These are phyloP conservation scores for Lophiotrema nucula DNA, from an alignment of 495 filamentous ascomycete genomes.

Conservation along the genomic window DNA sequence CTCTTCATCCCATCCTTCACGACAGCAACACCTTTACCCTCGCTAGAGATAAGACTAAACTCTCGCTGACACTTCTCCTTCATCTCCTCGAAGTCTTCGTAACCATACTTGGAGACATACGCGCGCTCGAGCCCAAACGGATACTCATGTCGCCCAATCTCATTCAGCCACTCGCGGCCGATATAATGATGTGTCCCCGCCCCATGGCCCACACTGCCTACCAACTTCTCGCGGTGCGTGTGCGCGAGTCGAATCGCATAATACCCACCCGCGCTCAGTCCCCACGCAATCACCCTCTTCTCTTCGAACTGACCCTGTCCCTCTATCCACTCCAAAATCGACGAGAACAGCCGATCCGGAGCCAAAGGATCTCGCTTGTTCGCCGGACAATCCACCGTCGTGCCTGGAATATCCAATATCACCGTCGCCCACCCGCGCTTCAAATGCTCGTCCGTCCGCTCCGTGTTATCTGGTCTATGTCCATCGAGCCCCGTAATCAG, in stretches of 20 bases:
- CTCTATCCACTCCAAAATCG: conserved; percentile 65
- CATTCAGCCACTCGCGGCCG: conserved; percentile 60
- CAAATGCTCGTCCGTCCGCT: conserved; percentile 58
- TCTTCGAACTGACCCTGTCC: conserved; percentile 56
- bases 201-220: conserved; percentile 65
- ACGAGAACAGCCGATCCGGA: conserved; percentile 58
- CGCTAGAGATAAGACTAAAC: conserved; percentile 64
- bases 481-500: conserved; percentile 75
- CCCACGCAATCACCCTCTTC: conserved; percentile 66
- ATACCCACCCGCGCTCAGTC: conserved; percentile 69
- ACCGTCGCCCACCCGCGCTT: conserved; percentile 66
- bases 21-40: conserved; percentile 52
- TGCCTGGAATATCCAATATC: conserved; percentile 69
- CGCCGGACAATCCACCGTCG: conserved; percentile 70
- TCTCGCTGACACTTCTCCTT: conserved; percentile 59
- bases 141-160: conserved; percentile 70
- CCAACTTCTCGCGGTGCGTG: conserved; percentile 58
- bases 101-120: conserved; percentile 60
- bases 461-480: conserved; percentile 70
- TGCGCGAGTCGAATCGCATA: conserved; percentile 72
- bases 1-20: conserved; percentile 49
- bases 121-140: conserved; percentile 53
- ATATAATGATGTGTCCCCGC: conserved; percentile 71
- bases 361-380: conserved; percentile 54
- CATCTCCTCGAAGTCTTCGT: conserved; percentile 56